Evolutionary conservation across 768 basidiomycete genomes (phyloP), one percentile per base, ranked within the genome.

Genomic region (Chiua virens): DNA sequence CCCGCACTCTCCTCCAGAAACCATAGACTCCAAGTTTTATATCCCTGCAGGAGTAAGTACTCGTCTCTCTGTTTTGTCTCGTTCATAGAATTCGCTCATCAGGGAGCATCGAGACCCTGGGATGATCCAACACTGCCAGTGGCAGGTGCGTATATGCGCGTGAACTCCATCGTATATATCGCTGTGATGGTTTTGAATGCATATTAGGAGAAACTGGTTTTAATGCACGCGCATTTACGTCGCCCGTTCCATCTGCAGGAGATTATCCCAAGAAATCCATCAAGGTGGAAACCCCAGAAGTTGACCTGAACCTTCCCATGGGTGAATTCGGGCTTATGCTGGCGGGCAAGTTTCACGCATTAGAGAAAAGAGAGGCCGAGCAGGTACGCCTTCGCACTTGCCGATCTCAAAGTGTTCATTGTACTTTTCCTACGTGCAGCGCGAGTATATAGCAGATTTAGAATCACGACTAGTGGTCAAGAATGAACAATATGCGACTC

Each of bases 121-220:
- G 53, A 55, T 8, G 57, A 60, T 9, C 42, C 49, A 42, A 39
- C 44, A n/a, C n/a, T n/a, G n/a, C n/a, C n/a, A n/a, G n/a, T n/a
- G n/a, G n/a, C n/a, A 23, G 67, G 67, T 70, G 52, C 5, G 59
- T 62, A 47, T 66, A 62, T 62, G 55, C 60, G 52, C 43, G 21
- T 27, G 17, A 4, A 39, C 30, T 8, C 15, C 10, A 38, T 42
- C 15, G n/a, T 27, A n/a, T n/a, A n/a, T n/a, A n/a, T n/a, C n/a
- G n/a, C n/a, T n/a, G 15, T 3, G n/a, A 42, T 25, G 6, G n/a
- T 15, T 8, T 40, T 42, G 42, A 30, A 22, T 45, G 50, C 52
- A 58, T 58, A 56, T 52, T 49, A 8, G 35, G 53, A 59, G 56
- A 68, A n/a, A 28, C 37, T 9, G 37, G 37, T 36, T 17, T 30